Conservation (phyloP, 2,329 filamentous ascomycete genomes). For the Talaromyces sp. region DNA sequence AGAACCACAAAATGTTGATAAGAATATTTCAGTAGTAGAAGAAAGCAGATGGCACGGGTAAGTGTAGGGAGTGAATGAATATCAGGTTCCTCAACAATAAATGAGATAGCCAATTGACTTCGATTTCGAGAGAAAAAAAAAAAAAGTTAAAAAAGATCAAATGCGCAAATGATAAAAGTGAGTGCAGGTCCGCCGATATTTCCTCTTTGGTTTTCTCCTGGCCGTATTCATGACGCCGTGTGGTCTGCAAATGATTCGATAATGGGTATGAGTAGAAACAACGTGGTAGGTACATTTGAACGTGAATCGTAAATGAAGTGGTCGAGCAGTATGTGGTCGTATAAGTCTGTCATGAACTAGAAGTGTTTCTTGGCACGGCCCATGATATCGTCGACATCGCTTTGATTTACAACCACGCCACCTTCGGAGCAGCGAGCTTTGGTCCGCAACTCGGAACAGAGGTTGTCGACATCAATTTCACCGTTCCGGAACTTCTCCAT, state of each 20-base stretch:
- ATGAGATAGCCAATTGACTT: background rate
- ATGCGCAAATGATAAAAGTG: background rate
- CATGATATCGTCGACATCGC: conserved; percentile 82
- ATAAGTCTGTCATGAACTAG: conserved; percentile 1
- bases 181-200: background rate
- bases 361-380: conserved; percentile 40
- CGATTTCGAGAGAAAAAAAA: background rate
- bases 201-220: conserved; percentile 12
- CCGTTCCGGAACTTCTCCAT: conserved; percentile 87
- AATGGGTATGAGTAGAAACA: conserved; percentile 31
- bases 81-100: background rate
- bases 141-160: background rate
- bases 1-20: background rate
- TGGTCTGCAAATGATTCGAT: conserved; percentile 21
- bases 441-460: conserved; percentile 89
- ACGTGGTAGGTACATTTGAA: conserved; percentile 21
- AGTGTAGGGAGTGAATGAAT: background rate
- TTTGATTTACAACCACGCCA: conserved; percentile 85
- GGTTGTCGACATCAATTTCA: conserved; percentile 88
- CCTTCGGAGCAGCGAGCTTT: conserved; percentile 93
- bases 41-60: background rate
- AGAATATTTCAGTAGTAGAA: background rate
- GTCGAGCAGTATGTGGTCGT: background rate
- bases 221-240: conserved; percentile 25
- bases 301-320: conserved; percentile 23